Base-by-base conservation (phyloP, 208 protist genomes). In the Angomonas ambiguus region DNA sequence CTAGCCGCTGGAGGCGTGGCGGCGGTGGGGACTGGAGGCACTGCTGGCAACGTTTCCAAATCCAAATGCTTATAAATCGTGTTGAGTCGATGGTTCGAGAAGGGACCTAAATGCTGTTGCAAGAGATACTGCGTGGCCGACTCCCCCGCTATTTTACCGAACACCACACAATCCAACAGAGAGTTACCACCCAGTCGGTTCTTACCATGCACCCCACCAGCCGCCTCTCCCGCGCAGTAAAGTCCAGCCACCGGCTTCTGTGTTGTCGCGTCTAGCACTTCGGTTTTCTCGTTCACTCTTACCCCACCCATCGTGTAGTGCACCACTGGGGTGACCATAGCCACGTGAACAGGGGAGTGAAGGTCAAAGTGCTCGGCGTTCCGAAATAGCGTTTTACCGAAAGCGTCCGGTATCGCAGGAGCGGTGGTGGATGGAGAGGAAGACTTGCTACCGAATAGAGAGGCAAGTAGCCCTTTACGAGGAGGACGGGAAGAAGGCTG, bases 221-320 rank as follows among this genome's bases (percentile, higher is more conserved):
- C 95, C 10, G 97, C 95, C 81, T 99, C 97, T 24, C 97, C 97
- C 10, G 93, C 93, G 56, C 85, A 95, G 71, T 82, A 98, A n/a
- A 98, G 79, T 24, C 96, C 92, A 0, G 64, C 64, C 38, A 98
- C 86, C 24, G 79, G 55, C 32, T 69, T 77, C 22, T 61, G 31
- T 10, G 69, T 49, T 24, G 24, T 28, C 13, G 28, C 65, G 32
- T 76, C 58, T 0, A 98, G 75, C 33, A 98, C 85, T 56, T 81
- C 65, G 6, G 75, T 80, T 11, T 83, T 34, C 20, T 65, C 25
- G 71, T 92, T 87, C 34, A 98, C 85, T 2, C 60, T 27, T 20
- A 98, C 27, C 41, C 97, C 97, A 49, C 97, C 97, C 96, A 98
- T 97, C 20, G 86, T 97, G 85, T 99, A 99, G 82, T 99, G 97